These are phyloP conservation scores for Globisporangium paddicum DNA, from an alignment of 352 stramenopile species.

Conservation along the genomic window DNA sequence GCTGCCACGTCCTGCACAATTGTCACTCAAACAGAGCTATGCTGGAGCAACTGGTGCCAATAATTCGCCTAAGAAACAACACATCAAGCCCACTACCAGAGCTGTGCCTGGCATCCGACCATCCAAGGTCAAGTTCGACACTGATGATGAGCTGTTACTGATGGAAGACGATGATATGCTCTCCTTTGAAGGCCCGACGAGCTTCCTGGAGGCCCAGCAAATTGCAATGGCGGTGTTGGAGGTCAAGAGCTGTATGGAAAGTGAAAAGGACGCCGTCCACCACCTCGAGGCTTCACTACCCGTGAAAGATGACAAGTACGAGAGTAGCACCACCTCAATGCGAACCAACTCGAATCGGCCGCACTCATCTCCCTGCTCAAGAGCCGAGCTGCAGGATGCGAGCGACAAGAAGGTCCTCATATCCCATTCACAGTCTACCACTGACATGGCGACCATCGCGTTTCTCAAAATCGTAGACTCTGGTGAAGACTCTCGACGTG, in stretches of 20 bases:
- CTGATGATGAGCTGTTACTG: neutral
- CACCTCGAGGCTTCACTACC: neutral
- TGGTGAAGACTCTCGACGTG: neutral
- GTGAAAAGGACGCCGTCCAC: neutral
- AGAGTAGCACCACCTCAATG: neutral
- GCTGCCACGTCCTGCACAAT: neutral
- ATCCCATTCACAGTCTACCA: neutral
- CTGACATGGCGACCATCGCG: neutral
- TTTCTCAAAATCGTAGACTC: neutral
- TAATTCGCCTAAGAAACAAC: constrained; percentile 6
- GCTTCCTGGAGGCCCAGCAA: constrained; percentile 35
- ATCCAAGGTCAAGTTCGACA: neutral
- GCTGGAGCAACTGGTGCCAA: neutral
- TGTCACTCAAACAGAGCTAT: constrained; percentile 3
- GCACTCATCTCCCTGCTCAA: neutral
- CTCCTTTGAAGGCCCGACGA: constrained; percentile 30
- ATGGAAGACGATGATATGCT: neutral
- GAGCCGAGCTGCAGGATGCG: neutral
- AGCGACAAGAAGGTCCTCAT: neutral
- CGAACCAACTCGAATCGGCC: neutral
- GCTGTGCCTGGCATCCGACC: neutral
- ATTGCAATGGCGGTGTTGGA: constrained; percentile 17
- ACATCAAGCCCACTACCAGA: neutral
- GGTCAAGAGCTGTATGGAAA: neutral
- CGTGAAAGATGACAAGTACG: neutral